Conservation (phyloP, 257 asterid genomes). For the Nicotiana sylvestris region DNA sequence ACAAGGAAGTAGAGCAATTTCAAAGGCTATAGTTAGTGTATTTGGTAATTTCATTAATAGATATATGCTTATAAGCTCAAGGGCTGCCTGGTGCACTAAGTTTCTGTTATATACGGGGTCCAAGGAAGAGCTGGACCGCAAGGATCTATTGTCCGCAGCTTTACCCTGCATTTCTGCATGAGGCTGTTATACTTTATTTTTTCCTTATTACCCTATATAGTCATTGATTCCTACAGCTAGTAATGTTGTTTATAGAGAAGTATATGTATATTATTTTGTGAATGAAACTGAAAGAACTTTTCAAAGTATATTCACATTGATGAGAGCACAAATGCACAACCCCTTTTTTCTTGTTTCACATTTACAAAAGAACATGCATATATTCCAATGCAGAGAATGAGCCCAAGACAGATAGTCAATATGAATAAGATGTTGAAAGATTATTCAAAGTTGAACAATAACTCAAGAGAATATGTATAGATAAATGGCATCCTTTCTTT, state of each 20-base stretch:
- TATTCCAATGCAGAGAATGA: neutral
- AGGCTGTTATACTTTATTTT: neutral
- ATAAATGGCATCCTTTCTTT: neutral
- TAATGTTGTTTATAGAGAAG: slow-evolving; percentile 19
- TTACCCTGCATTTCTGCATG: too few relatives aligned
- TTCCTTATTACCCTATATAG: neutral
- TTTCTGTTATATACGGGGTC: too few relatives aligned
- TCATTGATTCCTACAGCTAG: slow-evolving; percentile 1
- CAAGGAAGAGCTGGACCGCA: too few relatives aligned
- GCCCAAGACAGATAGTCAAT: neutral
- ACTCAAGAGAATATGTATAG: slow-evolving; percentile 5
- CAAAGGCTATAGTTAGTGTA: slow-evolving; percentile 23
- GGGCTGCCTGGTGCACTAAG: too few relatives aligned
- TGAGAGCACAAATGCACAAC: neutral
- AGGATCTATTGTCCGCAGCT: too few relatives aligned
- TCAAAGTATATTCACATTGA: slow-evolving; percentile 10
- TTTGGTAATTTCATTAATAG: slow-evolving; percentile 5
- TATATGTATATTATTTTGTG: slow-evolving; percentile 18
- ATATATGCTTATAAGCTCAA: slow-evolving; percentile 5
- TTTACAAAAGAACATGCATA: neutral
- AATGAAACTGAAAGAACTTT: slow-evolving; percentile 1
- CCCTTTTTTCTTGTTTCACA: slow-evolving; percentile 4
- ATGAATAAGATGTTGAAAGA: slow-evolving; percentile 4
- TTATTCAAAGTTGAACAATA: slow-evolving; percentile 4
- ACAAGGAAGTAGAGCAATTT: slow-evolving; percentile 30